Percentiles rank a stretch among this genome's conserved stretches.
phyloP scores from a whole-genome alignment of 371 early-diverging fungal species.

The Cokeromyces recurvatus region DNA sequence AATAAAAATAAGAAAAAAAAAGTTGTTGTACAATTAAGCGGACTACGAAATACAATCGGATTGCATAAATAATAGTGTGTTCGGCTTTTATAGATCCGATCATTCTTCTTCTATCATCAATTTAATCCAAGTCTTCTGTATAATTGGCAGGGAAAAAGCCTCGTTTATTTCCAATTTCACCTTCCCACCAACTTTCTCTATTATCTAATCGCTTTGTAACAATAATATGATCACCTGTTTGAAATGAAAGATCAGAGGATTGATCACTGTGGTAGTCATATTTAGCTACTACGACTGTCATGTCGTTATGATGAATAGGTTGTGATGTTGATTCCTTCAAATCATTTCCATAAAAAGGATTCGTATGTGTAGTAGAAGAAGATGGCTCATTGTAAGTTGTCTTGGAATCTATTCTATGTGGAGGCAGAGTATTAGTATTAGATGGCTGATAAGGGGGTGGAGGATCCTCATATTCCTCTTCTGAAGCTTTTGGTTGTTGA shows the following conservation, averaged over 20 bases:
- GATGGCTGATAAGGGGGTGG: conserved; percentile 10
- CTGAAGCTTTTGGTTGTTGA: not conserved
- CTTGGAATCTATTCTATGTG: too few species aligned
- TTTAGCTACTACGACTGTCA: conserved; percentile 55
- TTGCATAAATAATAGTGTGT: too few species aligned
- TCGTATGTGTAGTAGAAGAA: not conserved
- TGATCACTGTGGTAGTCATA: conserved; percentile 67
- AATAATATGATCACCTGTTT: conserved; percentile 71
- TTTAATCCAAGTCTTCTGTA: conserved; percentile 23
- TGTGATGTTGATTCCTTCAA: not conserved
- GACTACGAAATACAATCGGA: too few species aligned
- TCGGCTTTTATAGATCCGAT: too few species aligned
- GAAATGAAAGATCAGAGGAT: conserved; percentile 66
- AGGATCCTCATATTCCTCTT: conserved; percentile 11
- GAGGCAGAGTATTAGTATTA: not conserved
- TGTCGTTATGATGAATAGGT: not conserved
- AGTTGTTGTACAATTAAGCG: too few species aligned
- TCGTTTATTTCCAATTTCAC: conserved; percentile 51
- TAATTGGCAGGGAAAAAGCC: conserved; percentile 52
- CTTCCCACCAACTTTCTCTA: conserved; percentile 79
- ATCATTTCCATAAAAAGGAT: not conserved
- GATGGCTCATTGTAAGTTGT: not conserved
- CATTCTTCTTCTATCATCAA: too few species aligned
- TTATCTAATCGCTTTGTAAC: conserved; percentile 55
- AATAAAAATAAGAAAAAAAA: not conserved